Percentiles rank a stretch among this genome's conserved stretches.
phyloP scores from a whole-genome alignment of 345 rosid species.

The Camelina sativa region DNA sequence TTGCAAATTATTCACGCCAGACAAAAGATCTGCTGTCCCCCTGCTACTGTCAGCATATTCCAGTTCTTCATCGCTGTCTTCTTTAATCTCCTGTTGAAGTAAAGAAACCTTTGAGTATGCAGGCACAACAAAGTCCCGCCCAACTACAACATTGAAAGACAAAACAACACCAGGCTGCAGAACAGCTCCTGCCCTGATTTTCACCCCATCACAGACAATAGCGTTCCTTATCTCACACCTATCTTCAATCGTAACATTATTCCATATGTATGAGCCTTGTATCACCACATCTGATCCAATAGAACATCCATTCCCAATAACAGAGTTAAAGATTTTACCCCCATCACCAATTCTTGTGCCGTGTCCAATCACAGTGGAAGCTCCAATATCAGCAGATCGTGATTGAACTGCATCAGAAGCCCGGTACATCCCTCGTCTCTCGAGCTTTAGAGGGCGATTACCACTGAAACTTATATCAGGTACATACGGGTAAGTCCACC shows the following conservation, averaged over 20 bases:
- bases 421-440: slow-evolving; percentile 72
- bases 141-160: slow-evolving; percentile 87
- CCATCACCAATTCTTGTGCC: slow-evolving; percentile 67
- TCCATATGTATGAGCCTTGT: slow-evolving; percentile 87
- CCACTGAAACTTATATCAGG: slow-evolving; percentile 77
- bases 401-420: slow-evolving; percentile 68
- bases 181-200: slow-evolving; percentile 71
- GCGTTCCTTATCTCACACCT: slow-evolving; percentile 81
- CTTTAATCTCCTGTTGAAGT: slow-evolving; percentile 72
- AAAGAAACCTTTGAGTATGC: slow-evolving; percentile 81
- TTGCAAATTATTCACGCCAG: slow-evolving; percentile 52
- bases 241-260: slow-evolving; percentile 85
- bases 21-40: slow-evolving; percentile 51
- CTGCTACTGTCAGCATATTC: slow-evolving; percentile 79
- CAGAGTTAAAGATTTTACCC: slow-evolving; percentile 68
- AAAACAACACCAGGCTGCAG: slow-evolving; percentile 81
- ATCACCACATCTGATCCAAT: slow-evolving; percentile 86
- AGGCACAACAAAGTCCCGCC: slow-evolving; percentile 71
- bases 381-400: slow-evolving; percentile 65
- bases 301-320: slow-evolving; percentile 77
- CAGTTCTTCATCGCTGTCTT: slow-evolving; percentile 94
- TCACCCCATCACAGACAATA: slow-evolving; percentile 78
- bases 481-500: slow-evolving; percentile 95
- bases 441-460: slow-evolving; percentile 60
- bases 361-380: slow-evolving; percentile 74